Evolutionary conservation across 2,329 filamentous ascomycete genomes (phyloP).

Genomic region (Coniochaeta sp.): DNA sequence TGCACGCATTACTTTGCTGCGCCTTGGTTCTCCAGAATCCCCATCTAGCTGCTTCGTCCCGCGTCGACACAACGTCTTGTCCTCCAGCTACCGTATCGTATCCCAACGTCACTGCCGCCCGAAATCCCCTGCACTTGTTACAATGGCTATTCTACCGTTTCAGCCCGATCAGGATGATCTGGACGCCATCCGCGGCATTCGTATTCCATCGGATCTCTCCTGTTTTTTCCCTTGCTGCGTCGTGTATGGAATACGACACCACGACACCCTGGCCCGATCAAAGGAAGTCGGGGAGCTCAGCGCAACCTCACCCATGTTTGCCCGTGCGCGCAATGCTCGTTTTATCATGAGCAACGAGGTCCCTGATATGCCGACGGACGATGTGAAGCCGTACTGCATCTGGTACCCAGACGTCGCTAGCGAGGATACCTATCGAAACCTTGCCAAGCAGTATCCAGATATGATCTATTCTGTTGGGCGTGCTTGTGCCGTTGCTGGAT

Average conservation of each 20-base stretch:
- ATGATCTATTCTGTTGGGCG: constrained; percentile 28
- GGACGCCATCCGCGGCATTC: neutral
- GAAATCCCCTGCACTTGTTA: neutral
- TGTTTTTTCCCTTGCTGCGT: neutral
- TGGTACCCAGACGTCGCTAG: constrained; percentile 8
- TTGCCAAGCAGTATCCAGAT: constrained; percentile 22
- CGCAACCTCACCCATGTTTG: neutral
- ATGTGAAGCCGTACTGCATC: constrained; percentile 7
- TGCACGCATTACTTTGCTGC: no score
- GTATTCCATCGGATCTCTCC: neutral
- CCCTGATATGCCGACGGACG: constrained; percentile 5
- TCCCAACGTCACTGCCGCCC: no score
- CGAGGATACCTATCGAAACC: constrained; percentile 24
- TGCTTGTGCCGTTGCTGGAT: constrained; percentile 30
- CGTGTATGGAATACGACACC: neutral
- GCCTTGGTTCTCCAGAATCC: no score
- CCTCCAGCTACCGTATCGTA: no score
- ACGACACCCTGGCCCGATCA: neutral
- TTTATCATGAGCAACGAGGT: constrained; percentile 10
- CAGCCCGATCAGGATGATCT: neutral
- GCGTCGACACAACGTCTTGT: no score
- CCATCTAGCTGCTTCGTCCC: no score
- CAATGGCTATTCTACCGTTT: neutral
- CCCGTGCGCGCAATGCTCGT: constrained; percentile 8
- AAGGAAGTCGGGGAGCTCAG: constrained; percentile 1